A percentile compares a stretch with the other conserved stretches of the same genome.
Evolutionary conservation across 768 basidiomycete genomes (phyloP).

Genomic region (Hypholoma fasciculare): DNA sequence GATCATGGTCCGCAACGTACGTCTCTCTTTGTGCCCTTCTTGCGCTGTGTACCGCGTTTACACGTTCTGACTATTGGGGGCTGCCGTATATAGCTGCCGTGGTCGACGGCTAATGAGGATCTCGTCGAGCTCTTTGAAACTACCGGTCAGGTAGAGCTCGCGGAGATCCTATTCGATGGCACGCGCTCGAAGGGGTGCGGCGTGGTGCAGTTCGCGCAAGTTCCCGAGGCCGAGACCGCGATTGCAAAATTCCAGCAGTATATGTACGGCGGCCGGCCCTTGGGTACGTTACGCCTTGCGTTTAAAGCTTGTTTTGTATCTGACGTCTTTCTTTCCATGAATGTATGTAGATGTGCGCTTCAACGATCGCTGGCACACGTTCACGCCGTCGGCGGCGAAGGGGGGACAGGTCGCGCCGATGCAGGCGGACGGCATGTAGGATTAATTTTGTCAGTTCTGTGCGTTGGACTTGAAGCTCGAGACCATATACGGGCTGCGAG

Average conservation of each 20-base stretch:
- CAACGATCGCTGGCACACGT: slow-evolving; percentile 96
- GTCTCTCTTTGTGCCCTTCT: slow-evolving; percentile 32
- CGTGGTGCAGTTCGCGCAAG: slow-evolving; percentile 91
- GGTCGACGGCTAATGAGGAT: slow-evolving; percentile 99
- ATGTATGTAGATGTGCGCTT: slow-evolving; percentile 77
- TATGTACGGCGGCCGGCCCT: slow-evolving; percentile 89
- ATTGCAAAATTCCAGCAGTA: slow-evolving; percentile 97
- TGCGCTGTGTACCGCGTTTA: neutral
- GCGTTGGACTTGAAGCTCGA: no score
- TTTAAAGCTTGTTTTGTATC: slow-evolving; percentile 1
- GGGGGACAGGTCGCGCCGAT: slow-evolving; percentile 75
- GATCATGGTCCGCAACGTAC: slow-evolving; percentile 97
- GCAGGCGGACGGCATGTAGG: slow-evolving; percentile 46
- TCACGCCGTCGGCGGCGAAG: slow-evolving; percentile 85
- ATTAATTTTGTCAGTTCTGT: no score
- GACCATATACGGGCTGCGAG: no score
- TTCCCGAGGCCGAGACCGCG: slow-evolving; percentile 89
- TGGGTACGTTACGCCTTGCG: slow-evolving; percentile 44
- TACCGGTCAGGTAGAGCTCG: slow-evolving; percentile 91
- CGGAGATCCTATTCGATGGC: slow-evolving; percentile 93
- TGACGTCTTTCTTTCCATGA: slow-evolving; percentile 3
- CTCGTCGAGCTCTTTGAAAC: slow-evolving; percentile 98
- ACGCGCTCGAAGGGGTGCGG: slow-evolving; percentile 93
- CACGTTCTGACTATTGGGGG: neutral
- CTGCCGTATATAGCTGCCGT: slow-evolving; percentile 77